phyloP scores from a whole-genome alignment of 768 basidiomycete species.

The Pleurotus citrinopileatus region DNA sequence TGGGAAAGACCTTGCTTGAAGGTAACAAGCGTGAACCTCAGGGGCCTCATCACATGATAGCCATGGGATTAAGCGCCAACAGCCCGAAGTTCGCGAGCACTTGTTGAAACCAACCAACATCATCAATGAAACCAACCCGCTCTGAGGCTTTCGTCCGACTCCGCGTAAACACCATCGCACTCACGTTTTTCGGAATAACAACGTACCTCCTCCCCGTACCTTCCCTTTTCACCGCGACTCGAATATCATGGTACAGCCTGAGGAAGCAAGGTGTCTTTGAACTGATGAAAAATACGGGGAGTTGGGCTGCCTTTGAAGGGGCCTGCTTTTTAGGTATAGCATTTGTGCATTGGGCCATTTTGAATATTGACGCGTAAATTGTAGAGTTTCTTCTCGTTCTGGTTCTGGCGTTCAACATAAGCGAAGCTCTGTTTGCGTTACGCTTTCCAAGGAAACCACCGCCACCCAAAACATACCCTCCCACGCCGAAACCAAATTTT shows the following conservation, averaged over 20 bases:
- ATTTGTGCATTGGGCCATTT: neutral
- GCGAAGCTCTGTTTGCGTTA: neutral
- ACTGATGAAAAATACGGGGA: neutral
- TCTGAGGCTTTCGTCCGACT: slow-evolving; percentile 1
- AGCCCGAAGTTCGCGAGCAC: no score
- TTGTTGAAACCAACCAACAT: no score
- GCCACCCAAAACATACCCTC: neutral
- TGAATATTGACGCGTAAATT: neutral
- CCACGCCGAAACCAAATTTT: neutral
- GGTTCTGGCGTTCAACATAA: neutral
- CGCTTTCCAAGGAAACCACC: slow-evolving; percentile 1
- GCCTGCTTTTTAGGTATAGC: neutral
- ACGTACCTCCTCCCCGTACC: slow-evolving; percentile 3
- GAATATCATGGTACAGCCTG: neutral
- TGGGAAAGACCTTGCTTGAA: no score
- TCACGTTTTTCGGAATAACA: neutral
- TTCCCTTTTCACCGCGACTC: neutral
- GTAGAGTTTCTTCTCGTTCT: neutral
- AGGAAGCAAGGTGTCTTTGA: neutral
- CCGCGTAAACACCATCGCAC: neutral
- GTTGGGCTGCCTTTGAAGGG: neutral
- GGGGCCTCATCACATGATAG: no score
- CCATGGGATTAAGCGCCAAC: no score
- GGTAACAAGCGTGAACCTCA: no score
- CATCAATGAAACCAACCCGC: slow-evolving; percentile 1